These are phyloP conservation scores for Kwoniella dejecticola DNA, from an alignment of 768 basidiomycete species.

Conservation along the genomic window DNA sequence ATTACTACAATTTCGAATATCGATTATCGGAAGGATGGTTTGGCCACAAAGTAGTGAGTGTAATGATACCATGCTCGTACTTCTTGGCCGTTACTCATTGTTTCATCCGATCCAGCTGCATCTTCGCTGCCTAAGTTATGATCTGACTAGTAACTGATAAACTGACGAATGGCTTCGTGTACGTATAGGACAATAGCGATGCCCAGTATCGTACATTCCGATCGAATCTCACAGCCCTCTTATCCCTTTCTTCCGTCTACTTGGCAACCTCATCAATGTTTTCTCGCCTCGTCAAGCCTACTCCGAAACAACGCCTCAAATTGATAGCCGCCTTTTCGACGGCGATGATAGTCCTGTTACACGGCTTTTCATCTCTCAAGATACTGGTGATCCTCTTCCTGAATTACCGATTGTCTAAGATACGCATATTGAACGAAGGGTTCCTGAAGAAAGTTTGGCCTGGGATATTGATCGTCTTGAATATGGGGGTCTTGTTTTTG, in stretches of 20 bases:
- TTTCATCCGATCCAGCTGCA: no score
- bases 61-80: no score
- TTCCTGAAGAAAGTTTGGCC: conserved; percentile 33
- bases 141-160: no score
- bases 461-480: conserved; percentile 71
- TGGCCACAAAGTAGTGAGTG: conserved; percentile 73
- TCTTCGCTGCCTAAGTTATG: no score
- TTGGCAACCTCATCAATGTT: conserved; percentile 60
- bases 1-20: conserved; percentile 66
- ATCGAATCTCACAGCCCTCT: conserved; percentile 70
- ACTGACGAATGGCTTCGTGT: no score
- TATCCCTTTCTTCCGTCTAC: conserved; percentile 62
- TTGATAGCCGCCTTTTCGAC: conserved; percentile 60
- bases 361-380: conserved; percentile 79
- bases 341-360: conserved; percentile 69
- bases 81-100: no score
- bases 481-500: conserved; percentile 69
- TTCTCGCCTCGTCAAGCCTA: conserved; percentile 11
- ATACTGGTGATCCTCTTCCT: conserved; percentile 68
- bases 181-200: conserved; percentile 92
- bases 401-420: conserved; percentile 69
- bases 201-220: conserved; percentile 87
- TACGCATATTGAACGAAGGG: conserved; percentile 34
- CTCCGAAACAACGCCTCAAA: conserved; percentile 13
- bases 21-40: conserved; percentile 77